Evolutionary conservation across 2,329 filamentous ascomycete genomes (phyloP), one percentile per base, ranked within the genome.

Genomic region (Diaporthe ilicicola): DNA sequence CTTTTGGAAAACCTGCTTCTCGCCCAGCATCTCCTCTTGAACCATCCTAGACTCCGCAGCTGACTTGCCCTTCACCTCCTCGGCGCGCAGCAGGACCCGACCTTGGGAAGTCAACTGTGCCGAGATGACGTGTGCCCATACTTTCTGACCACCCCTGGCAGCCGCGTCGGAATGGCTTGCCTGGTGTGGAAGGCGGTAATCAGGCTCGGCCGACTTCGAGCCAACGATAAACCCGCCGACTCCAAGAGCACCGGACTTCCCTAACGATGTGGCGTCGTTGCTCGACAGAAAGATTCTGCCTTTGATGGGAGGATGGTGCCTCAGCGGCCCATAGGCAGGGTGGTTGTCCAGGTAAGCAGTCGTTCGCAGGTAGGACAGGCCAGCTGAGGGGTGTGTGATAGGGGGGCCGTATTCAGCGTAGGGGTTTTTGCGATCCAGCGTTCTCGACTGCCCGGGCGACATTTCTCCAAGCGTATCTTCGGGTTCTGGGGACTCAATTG

Each of bases 301-400:
- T 75, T 84, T 76, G n/a, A 86, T 81, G 6, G 88, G 85, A 6
- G 84, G 75, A 72, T 85, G 85, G 32, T 82, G 74, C 67, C 78
- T 81, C 77, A 90, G 89, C 12, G 89, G 89, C 2, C 89, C 89
- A 75, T 90, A 90, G 27, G 89, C 75, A 2, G 89, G 86, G 77
- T 91, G 88, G 78, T 91, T 91, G 71, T 89, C 85, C 75, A 88
- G 79, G 78, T 83, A 88, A 48, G 85, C 82, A 46, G 79, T 79
- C 1, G 88, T 89, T 66, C 89, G 86, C 70, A 91, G 81, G 79
- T 91, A 91, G 67, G 88, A 89, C 66, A 91, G 82, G 71, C 89
- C 89, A 39, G 87, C 89, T 17, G 89, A 91, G 4, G 89, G 89
- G 74, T 91, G 89, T 24, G 87, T 89, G 9, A 84, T 81, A 0